Evolutionary conservation across 352 stramenopile genomes (phyloP), one percentile per base, ranked within the genome.

Genomic region (Nothophytophthora sp.): DNA sequence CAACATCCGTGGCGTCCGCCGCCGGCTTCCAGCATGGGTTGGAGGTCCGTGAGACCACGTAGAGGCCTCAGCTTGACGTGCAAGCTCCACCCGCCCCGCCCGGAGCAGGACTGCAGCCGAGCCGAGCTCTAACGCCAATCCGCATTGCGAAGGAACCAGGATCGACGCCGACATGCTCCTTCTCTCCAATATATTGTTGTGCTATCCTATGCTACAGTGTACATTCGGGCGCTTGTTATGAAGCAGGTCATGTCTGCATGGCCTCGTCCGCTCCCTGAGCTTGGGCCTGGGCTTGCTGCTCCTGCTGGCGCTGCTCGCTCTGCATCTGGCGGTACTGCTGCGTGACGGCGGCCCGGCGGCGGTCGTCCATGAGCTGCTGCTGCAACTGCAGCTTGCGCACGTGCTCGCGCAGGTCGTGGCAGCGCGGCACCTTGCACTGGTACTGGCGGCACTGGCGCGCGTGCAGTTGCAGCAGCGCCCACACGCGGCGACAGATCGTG

Each of bases 311-410:
- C n/a, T n/a, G n/a, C 32, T 74, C 77, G 35, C 57, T 85, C 57
- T 92, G 80, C 74, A 91, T 80, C 54, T 93, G 81, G 2, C 81
- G 81, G 27, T 95, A 95, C 62, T 95, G 84, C 50, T 95, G 80
- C 16, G 85, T 95, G 16, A 95, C 85, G 12, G 85, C 85, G 13
- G 82, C 82, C 33, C 96, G 88, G 42, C 97, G 90, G 8, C 97
- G 86, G 66, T 99, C 96, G 68, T 99, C 96, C 92, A 99, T 98
- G 43, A 97, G 90, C 72, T 98, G 92, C 77, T 99, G 96, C 79
- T 99, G 96, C 52, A 98, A 73, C 60, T 97, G 91, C 39, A 99
- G 71, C 69, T 98, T 96, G 47, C 96, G 83, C 37, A 98, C 92
- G 48, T 97, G 82, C 73, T 99, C 92, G 27, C 95, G 81, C 49